phyloP scores from a whole-genome alignment of 2,329 filamentous ascomycete species.

The Verticillium alfalfae region DNA sequence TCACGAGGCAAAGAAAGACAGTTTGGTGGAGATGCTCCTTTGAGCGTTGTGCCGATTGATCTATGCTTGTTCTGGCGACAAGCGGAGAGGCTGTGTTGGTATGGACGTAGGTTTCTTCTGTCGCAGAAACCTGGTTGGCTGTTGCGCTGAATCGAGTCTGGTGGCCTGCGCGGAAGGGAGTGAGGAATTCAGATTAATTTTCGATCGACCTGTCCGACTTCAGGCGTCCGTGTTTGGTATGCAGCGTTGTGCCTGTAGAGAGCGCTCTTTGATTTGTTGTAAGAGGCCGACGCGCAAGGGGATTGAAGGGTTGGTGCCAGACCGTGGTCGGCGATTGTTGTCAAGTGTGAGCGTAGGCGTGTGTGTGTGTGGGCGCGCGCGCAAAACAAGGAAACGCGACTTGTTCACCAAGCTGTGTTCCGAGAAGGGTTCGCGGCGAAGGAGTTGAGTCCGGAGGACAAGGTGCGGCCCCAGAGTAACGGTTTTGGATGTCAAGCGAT shows the following conservation, averaged over 20 bases:
- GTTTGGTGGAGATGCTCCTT: slow-evolving; percentile 59
- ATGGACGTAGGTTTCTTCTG: slow-evolving; percentile 29
- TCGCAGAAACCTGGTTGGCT: slow-evolving; percentile 53
- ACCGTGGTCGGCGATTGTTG: not conserved
- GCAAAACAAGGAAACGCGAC: not conserved
- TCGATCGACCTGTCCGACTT: slow-evolving; percentile 29
- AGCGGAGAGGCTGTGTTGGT: slow-evolving; percentile 38
- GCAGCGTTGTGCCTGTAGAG: slow-evolving; percentile 10
- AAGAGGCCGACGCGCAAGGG: slow-evolving; percentile 1
- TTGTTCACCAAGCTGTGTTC: slow-evolving; percentile 9
- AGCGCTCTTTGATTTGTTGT: not conserved
- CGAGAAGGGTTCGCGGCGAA: slow-evolving; percentile 3
- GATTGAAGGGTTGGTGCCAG: not conserved
- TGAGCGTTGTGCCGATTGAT: slow-evolving; percentile 60
- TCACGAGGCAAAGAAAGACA: slow-evolving; percentile 49
- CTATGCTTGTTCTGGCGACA: slow-evolving; percentile 61
- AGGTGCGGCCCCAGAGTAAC: slow-evolving; percentile 14
- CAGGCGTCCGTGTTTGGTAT: slow-evolving; percentile 20
- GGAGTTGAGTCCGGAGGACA: not conserved
- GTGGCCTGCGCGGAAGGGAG: slow-evolving; percentile 31
- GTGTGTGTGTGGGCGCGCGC: not conserved
- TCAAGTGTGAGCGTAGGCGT: slow-evolving; percentile 1
- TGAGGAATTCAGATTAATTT: slow-evolving; percentile 34
- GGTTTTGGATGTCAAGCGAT: slow-evolving; percentile 21
- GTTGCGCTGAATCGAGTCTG: slow-evolving; percentile 40